Conservation (phyloP, 768 basidiomycete genomes). For the Auricularia sp. region DNA sequence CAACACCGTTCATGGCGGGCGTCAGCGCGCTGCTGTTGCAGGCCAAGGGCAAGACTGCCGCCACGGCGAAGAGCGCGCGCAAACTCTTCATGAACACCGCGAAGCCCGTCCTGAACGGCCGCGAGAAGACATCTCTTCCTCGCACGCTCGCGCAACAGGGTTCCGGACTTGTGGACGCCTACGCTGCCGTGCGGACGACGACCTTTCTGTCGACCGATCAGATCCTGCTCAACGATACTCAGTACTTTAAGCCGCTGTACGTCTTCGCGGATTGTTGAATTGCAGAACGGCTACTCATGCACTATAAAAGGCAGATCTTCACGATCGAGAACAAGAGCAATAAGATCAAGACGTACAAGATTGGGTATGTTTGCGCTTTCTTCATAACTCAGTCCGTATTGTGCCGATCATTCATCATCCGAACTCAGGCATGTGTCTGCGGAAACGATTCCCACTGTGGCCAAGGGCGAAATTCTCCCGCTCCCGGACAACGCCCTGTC, state of each 20-base stretch:
- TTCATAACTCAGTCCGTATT: neutral
- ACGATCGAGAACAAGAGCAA: conserved; percentile 38
- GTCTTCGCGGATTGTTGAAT: neutral
- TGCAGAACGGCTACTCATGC: neutral
- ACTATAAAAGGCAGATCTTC: neutral
- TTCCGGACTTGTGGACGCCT: conserved; percentile 47
- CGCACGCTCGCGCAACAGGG: conserved; percentile 46
- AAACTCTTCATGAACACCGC: conserved; percentile 42
- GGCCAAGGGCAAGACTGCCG: conserved; percentile 27
- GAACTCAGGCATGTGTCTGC: conserved; percentile 44
- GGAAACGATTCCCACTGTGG: conserved; percentile 39
- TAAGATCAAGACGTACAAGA: conserved; percentile 31
- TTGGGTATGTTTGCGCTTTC: conserved; percentile 23
- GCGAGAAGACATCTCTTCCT: conserved; percentile 38
- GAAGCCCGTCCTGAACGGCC: conserved; percentile 30
- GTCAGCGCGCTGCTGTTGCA: conserved; percentile 32
- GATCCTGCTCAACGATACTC: conserved; percentile 53
- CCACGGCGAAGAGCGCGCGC: conserved; percentile 24
- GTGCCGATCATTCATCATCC: neutral
- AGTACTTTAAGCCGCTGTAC: conserved; percentile 30
- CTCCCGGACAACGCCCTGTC: neutral
- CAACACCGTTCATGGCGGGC: conserved; percentile 34
- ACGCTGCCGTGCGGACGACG: conserved; percentile 42
- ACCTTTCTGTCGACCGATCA: conserved; percentile 46
- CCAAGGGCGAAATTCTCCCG: neutral